Evolutionary conservation across 176 grass and related monocot species (phyloP), one percentile per base, ranked within the genome.

Genomic region (Eleusine coracana): DNA sequence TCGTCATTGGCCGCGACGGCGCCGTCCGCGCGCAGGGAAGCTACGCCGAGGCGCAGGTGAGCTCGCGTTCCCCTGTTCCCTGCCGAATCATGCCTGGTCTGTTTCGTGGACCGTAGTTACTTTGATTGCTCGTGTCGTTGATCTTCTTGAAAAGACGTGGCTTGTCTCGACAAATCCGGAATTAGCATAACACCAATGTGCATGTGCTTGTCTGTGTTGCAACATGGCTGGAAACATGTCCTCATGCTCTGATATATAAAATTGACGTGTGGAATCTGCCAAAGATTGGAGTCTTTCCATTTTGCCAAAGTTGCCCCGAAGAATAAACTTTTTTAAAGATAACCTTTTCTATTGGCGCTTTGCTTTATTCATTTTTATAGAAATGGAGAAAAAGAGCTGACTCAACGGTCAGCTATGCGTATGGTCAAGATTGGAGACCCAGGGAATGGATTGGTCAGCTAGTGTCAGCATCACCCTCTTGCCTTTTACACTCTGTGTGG

Each of bases 31-130:
- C 96, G 21, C 88, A 90, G 49, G 96, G 96, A 3, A 98, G 82
- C 80, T 98, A 95, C 46, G 96, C 96, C 6, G 87, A 98, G 80
- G 96, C 96, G 20, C 92, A 95, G 92, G 96, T 98, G 84, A 82
- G 76, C 73, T 78, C 71, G 40, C 12, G 6, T 5, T 75, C 12
- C 41, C 7, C 25, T 62, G 6, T 25, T 13, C 18, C 44, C 81
- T 15, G 18, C 62, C 42, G 21, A 4, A 49, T 74, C 77, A 70
- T 81, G 48, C 25, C 51, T 80, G 28, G n/a, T 70, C 45, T 28
- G 16, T 38, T 54, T 10, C 6, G 25, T 34, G 31, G 31, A 34
- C 31, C 31, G 2, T 34, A 34, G 31, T 34, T 34, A 34, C 31
- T 34, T 64, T 65, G 59, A 18, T 48, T 79, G 36, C 72, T 74